Evolutionary conservation across 306 rosid genomes (phyloP).

Genomic region (Sphenostylis stenocarpa): DNA sequence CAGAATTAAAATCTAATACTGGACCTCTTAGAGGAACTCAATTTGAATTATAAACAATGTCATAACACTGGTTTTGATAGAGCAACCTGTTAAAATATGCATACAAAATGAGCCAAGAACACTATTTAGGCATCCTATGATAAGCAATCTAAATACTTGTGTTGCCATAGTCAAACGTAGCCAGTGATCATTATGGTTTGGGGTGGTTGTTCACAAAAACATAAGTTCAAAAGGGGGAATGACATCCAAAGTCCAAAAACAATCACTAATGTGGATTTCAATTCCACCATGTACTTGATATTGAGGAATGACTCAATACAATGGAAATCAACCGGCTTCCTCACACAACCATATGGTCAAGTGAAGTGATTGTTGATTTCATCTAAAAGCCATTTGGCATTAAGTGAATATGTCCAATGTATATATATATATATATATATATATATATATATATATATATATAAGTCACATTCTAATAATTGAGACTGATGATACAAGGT

Average conservation of each 20-base stretch:
- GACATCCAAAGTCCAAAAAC: slow-evolving; percentile 81
- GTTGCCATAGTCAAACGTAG: slow-evolving; percentile 80
- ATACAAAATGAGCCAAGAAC: slow-evolving; percentile 78
- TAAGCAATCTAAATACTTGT: slow-evolving; percentile 67
- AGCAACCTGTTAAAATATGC: slow-evolving; percentile 59
- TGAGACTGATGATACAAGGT: too few species aligned
- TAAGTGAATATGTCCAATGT: too few species aligned
- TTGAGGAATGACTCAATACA: slow-evolving; percentile 65
- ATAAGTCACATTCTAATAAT: too few species aligned
- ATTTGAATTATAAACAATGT: slow-evolving; percentile 67
- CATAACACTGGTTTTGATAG: slow-evolving; percentile 50
- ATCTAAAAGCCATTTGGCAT: too few species aligned
- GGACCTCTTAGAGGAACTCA: slow-evolving; percentile 46
- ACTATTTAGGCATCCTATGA: slow-evolving; percentile 83
- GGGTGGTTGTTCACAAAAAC: slow-evolving; percentile 68
- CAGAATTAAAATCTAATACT: slow-evolving; percentile 46
- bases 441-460: too few species aligned
- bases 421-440: too few species aligned
- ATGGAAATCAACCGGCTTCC: slow-evolving; percentile 74
- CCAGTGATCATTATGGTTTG: slow-evolving; percentile 73
- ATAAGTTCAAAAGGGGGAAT: slow-evolving; percentile 69
- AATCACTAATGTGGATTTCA: slow-evolving; percentile 49
- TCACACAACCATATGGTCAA: slow-evolving; percentile 67
- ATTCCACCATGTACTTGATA: slow-evolving; percentile 54
- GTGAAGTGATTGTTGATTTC: neutral